These are phyloP conservation scores for Neopestalotiopsis sp. DNA, from an alignment of 2,329 filamentous ascomycete species.

Conservation along the genomic window DNA sequence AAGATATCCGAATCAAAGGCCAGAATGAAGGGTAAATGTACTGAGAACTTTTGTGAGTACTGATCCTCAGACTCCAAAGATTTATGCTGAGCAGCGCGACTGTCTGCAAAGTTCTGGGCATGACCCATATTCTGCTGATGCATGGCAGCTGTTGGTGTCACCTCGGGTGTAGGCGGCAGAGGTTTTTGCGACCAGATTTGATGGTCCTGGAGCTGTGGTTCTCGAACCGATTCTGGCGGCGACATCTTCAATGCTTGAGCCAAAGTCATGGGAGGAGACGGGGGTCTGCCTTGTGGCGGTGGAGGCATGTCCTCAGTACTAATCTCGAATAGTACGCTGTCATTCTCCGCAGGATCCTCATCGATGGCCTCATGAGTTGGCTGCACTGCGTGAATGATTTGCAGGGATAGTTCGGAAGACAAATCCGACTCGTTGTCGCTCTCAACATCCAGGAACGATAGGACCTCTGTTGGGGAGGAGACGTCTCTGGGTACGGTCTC, in stretches of 20 bases:
- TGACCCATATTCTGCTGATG: slow-evolving; percentile 37
- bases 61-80: slow-evolving; percentile 34
- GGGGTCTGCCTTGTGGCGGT: slow-evolving; percentile 31
- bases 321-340: slow-evolving; percentile 30
- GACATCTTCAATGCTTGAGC: slow-evolving; percentile 51
- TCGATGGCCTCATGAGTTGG: slow-evolving; percentile 24
- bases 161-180: slow-evolving; percentile 55
- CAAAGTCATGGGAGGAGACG: slow-evolving; percentile 54
- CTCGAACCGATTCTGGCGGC: slow-evolving; percentile 38
- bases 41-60: slow-evolving; percentile 45
- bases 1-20: slow-evolving; percentile 80
- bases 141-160: slow-evolving; percentile 48
- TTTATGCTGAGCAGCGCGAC: slow-evolving; percentile 42
- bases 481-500: slow-evolving; percentile 29
- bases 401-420: slow-evolving; percentile 66
- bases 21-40: slow-evolving; percentile 79
- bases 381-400: slow-evolving; percentile 45
- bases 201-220: slow-evolving; percentile 45
- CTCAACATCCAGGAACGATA: slow-evolving; percentile 38
- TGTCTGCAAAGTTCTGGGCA: slow-evolving; percentile 35
- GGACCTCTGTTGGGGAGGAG: slow-evolving; percentile 21
- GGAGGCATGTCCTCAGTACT: slow-evolving; percentile 17
- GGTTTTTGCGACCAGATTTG: slow-evolving; percentile 50
- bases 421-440: slow-evolving; percentile 61
- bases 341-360: slow-evolving; percentile 22